These are phyloP conservation scores for Darksidea phi DNA, from an alignment of 495 filamentous ascomycete species.

Conservation along the genomic window DNA sequence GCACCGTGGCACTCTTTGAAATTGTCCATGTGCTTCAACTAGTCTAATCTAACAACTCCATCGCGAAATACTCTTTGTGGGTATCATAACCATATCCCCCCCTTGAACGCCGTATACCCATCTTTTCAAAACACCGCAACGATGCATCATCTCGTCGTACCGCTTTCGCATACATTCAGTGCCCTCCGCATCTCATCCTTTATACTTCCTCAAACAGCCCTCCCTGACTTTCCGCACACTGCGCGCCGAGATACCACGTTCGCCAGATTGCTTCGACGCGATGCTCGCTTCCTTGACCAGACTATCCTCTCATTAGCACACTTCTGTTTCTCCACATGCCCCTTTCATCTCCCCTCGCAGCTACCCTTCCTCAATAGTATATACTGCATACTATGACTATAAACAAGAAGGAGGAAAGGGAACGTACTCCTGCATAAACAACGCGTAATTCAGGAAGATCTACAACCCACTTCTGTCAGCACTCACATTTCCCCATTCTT, in stretches of 20 bases:
- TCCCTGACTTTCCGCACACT: conserved; percentile 54
- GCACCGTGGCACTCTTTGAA: too few species aligned
- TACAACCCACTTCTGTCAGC: conserved; percentile 40
- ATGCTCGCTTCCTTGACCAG: conserved; percentile 83
- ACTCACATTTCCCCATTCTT: too few species aligned
- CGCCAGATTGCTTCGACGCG: conserved; percentile 68
- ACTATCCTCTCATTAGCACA: conserved; percentile 48
- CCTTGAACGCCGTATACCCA: too few species aligned
- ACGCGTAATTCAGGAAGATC: conserved; percentile 86
- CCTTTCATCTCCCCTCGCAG: neutral
- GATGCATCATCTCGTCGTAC: neutral
- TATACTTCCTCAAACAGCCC: conserved; percentile 49
- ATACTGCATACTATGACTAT: neutral
- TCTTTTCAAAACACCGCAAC: neutral
- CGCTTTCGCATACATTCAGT: neutral
- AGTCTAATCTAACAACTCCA: too few species aligned
- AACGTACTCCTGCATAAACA: conserved; percentile 83
- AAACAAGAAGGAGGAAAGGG: neutral
- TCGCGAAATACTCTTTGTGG: too few species aligned
- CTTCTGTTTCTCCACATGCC: neutral
- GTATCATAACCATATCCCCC: too few species aligned
- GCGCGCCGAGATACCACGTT: conserved; percentile 69
- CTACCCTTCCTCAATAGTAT: neutral
- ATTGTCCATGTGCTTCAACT: too few species aligned
- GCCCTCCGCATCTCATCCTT: too few species aligned